phyloP scores from a whole-genome alignment of 257 asterid species.

The Capsicum pubescens region DNA sequence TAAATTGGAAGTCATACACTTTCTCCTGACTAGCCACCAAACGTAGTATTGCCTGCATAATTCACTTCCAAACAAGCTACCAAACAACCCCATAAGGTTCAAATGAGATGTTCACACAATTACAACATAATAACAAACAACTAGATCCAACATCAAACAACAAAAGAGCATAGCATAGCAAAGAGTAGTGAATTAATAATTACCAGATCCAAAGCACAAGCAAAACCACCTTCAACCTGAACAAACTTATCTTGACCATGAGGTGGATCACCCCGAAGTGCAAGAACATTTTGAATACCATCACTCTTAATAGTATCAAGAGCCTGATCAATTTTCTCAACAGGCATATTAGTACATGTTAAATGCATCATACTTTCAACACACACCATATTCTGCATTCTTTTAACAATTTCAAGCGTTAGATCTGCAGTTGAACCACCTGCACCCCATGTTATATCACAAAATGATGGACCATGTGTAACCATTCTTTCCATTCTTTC shows the following conservation, averaged over 20 bases:
- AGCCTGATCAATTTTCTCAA: constrained; percentile 95
- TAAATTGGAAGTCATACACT: no score
- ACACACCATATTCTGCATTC: constrained; percentile 99
- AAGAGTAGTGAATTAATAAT: constrained; percentile 26
- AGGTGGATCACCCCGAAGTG: constrained; percentile 98
- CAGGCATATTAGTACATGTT: constrained; percentile 98
- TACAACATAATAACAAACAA: not conserved
- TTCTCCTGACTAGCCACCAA: no score
- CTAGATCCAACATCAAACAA: not conserved
- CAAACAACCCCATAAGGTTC: no score
- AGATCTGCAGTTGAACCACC: constrained; percentile 99
- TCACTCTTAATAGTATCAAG: constrained; percentile 70
- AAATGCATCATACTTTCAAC: constrained; percentile 99
- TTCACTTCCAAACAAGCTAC: no score
- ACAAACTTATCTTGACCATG: constrained; percentile 99
- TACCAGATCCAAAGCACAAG: constrained; percentile 96
- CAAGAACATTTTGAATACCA: constrained; percentile 94
- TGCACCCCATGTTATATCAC: constrained; percentile 99
- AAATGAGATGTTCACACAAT: not conserved
- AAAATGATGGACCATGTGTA: constrained; percentile 80
- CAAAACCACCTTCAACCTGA: constrained; percentile 94
- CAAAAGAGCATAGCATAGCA: not conserved
- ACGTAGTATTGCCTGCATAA: no score
- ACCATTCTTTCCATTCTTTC: constrained; percentile 99
- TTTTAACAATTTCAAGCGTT: constrained; percentile 90